Conservation (phyloP, 2,329 filamentous ascomycete species). For the Ceratocystis eucalypticola region DNA sequence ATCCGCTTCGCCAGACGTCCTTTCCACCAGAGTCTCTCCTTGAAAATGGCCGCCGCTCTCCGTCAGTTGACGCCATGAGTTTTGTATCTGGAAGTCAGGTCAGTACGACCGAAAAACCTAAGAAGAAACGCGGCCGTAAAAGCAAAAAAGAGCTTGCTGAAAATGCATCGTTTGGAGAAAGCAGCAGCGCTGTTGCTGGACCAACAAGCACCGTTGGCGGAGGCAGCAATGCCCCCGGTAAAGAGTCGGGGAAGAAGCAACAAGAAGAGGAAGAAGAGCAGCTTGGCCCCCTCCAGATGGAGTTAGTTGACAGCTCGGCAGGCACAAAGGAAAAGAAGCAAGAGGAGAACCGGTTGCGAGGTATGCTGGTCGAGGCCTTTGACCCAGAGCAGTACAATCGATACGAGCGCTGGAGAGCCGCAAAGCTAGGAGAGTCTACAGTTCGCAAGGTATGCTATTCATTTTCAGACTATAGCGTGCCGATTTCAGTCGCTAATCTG, state of each 20-base stretch:
- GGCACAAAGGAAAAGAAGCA: slow-evolving; percentile 55
- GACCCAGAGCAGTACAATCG: slow-evolving; percentile 53
- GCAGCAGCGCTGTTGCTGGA: slow-evolving; percentile 30
- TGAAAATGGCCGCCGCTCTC: slow-evolving; percentile 37
- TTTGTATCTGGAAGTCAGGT: slow-evolving; percentile 49
- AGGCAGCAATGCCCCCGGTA: slow-evolving; percentile 30
- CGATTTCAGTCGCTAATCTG: not conserved
- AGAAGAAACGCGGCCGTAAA: slow-evolving; percentile 50
- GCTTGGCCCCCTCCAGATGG: slow-evolving; percentile 29
- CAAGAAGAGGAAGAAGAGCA: slow-evolving; percentile 47
- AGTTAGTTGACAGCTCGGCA: slow-evolving; percentile 44
- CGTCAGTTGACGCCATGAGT: slow-evolving; percentile 48
- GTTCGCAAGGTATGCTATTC: slow-evolving; percentile 46
- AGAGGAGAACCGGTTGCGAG: slow-evolving; percentile 43
- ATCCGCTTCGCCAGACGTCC: slow-evolving; percentile 67
- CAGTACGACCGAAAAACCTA: slow-evolving; percentile 32
- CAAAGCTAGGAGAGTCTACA: slow-evolving; percentile 53
- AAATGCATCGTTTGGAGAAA: slow-evolving; percentile 30
- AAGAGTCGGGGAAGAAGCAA: slow-evolving; percentile 32
- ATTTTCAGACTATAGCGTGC: slow-evolving; percentile 7
- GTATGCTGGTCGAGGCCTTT: slow-evolving; percentile 51
- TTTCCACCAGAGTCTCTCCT: slow-evolving; percentile 48
- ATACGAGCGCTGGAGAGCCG: slow-evolving; percentile 57
- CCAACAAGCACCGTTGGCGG: slow-evolving; percentile 31
- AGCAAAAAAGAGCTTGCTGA: slow-evolving; percentile 42